Conservation (phyloP, 169 alveolate species). For the Cryptosporidium andersoni region DNA sequence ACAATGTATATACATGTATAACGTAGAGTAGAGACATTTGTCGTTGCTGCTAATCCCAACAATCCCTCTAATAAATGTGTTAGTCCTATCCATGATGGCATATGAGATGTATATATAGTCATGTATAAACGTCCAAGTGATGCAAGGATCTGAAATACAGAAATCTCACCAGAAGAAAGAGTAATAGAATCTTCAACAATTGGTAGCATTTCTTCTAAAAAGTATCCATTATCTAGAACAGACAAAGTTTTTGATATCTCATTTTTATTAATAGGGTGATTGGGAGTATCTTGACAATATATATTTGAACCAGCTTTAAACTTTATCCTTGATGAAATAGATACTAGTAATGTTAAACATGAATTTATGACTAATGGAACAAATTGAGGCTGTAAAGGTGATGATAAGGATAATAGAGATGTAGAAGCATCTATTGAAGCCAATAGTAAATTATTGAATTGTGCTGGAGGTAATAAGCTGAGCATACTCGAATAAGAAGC, state of each 20-base stretch:
- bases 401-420: conserved; percentile 47
- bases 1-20: conserved; percentile 44
- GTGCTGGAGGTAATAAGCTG: conserved; percentile 2
- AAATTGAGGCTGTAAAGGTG: conserved; percentile 47
- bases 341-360: conserved; percentile 49
- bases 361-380: conserved; percentile 58
- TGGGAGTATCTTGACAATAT: neutral
- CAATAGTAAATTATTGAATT: conserved; percentile 35
- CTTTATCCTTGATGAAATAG: conserved; percentile 62
- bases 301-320: conserved; percentile 11
- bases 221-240: conserved; percentile 41
- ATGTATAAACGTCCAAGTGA: conserved; percentile 38
- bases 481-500: neutral
- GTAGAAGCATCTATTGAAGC: conserved; percentile 56
- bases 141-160: conserved; percentile 27
- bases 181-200: conserved; percentile 48
- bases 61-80: conserved; percentile 62
- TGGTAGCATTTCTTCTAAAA: conserved; percentile 30
- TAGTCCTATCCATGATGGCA: conserved; percentile 69
- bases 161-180: conserved; percentile 31
- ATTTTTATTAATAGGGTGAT: neutral
- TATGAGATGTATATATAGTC: conserved; percentile 55
- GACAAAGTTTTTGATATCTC: conserved; percentile 2
- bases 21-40: conserved; percentile 39
- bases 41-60: conserved; percentile 66